Conservation (phyloP, 2,329 filamentous ascomycete species). For the Diaporthe capsici region DNA sequence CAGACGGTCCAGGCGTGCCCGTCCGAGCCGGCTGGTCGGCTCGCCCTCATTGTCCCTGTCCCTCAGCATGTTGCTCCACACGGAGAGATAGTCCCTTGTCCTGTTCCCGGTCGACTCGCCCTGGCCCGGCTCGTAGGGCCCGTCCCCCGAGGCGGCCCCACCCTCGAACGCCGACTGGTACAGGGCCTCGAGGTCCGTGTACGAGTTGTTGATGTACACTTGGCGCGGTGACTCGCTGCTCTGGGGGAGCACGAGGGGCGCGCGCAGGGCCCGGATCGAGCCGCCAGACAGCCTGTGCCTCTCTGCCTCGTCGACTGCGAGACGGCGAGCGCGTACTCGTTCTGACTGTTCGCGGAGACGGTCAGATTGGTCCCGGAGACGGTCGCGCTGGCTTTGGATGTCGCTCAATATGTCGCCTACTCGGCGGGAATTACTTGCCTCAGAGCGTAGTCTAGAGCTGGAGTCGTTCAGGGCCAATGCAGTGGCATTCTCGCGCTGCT, state of each 20-base stretch:
- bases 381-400: constrained; percentile 55
- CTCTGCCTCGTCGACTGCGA: constrained; percentile 34
- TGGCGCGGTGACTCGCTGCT: constrained; percentile 27
- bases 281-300: constrained; percentile 25
- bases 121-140: constrained; percentile 33
- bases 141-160: not conserved
- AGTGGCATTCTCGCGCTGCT: constrained; percentile 21
- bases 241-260: constrained; percentile 25
- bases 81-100: constrained; percentile 38
- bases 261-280: constrained; percentile 26
- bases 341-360: constrained; percentile 38
- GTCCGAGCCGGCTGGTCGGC: constrained; percentile 3
- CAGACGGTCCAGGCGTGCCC: constrained; percentile 35
- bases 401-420: constrained; percentile 56
- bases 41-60: constrained; percentile 36
- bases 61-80: constrained; percentile 41
- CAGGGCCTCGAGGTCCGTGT: constrained; percentile 35
- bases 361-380: constrained; percentile 50
- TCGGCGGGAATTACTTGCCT: constrained; percentile 39
- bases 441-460: constrained; percentile 32
- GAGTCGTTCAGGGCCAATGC: constrained; percentile 17
- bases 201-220: constrained; percentile 33
- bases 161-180: constrained; percentile 38
- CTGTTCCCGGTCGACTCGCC: constrained; percentile 32
- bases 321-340: constrained; percentile 38